Conservation (phyloP, 164 flowering plant species). For the Magnolia officinalis region DNA sequence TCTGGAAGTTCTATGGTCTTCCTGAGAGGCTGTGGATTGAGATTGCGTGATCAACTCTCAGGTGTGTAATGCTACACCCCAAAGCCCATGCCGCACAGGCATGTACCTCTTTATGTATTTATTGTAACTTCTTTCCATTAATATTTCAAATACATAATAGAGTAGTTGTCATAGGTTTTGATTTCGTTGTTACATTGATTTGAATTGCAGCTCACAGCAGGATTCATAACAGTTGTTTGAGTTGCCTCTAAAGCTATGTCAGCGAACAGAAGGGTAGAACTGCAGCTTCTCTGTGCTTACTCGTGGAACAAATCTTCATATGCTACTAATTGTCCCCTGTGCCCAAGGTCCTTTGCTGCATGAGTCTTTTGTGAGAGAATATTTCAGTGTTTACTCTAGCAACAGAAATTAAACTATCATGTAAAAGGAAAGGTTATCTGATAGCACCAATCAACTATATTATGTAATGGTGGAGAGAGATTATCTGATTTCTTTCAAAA, state of each 20-base stretch:
- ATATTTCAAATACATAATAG: no score
- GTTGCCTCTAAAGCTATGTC: background rate
- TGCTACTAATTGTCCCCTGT: background rate
- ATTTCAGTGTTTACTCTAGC: background rate
- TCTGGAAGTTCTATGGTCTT: no score
- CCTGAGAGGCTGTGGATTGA: background rate
- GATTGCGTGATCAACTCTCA: background rate
- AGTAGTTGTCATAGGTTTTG: background rate
- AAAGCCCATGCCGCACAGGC: no score
- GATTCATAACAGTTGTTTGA: background rate
- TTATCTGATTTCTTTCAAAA: background rate
- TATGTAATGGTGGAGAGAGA: background rate
- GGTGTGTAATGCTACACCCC: no score
- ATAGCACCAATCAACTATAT: background rate
- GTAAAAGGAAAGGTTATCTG: no score
- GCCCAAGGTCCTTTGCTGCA: background rate
- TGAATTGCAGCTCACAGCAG: background rate
- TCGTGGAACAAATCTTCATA: background rate
- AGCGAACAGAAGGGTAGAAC: background rate
- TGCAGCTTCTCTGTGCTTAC: background rate
- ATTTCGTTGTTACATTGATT: background rate
- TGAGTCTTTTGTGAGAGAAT: background rate
- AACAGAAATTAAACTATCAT: no score
- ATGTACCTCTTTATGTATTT: no score
- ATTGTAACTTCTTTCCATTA: no score